Evolutionary conservation across 169 alveolate genomes (phyloP).

Genomic region (Eimeria praecox): DNA sequence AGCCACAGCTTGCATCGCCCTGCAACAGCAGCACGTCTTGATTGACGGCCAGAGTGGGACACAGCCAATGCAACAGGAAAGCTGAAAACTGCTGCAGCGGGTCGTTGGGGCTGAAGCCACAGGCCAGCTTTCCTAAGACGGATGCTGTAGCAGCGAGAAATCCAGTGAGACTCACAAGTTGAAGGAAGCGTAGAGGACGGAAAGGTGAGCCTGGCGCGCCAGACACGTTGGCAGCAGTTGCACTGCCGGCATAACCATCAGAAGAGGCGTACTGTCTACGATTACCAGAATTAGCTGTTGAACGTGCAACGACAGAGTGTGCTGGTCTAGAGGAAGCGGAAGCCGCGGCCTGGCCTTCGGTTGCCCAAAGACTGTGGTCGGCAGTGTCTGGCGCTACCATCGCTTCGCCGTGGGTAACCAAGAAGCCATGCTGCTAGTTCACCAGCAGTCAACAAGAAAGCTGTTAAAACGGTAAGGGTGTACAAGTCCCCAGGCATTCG

Average conservation of each 20-base stretch:
- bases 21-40: not conserved
- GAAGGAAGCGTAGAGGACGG: constrained; percentile 22
- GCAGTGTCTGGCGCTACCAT: constrained; percentile 31
- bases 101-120: constrained; percentile 46
- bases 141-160: constrained; percentile 55
- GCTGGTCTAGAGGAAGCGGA: not conserved
- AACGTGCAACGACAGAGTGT: not conserved
- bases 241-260: not conserved
- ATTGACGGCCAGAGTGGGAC: not conserved
- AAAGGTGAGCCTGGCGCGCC: constrained; percentile 17
- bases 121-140: constrained; percentile 56
- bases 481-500: not conserved
- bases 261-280: not conserved
- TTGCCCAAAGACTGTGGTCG: constrained; percentile 11
- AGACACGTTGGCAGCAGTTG: not conserved
- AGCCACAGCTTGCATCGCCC: not conserved
- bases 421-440: constrained; percentile 25
- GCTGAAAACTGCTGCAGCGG: constrained; percentile 40
- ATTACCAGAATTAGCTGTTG: not conserved
- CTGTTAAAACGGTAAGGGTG: not conserved
- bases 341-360: constrained; percentile 18
- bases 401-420: constrained; percentile 29
- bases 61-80: not conserved
- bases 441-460: not conserved
- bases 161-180: constrained; percentile 52